phyloP scores from a whole-genome alignment of 371 early-diverging fungal genomes.

The Amoeboradix gromovi region DNA sequence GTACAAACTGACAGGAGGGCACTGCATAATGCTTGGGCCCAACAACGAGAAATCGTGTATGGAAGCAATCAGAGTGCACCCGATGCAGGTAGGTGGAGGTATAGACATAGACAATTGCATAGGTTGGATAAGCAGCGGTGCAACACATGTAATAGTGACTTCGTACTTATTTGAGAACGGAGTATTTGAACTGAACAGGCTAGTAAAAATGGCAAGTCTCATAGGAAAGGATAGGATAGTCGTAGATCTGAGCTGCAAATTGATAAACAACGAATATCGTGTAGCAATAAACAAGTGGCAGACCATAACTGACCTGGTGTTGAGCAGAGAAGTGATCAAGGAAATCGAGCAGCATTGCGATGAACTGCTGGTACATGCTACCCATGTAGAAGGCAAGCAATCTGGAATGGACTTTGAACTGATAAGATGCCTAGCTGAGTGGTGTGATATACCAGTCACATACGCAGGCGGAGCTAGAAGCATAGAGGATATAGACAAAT shows the following conservation, averaged over 20 bases:
- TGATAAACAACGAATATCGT: conserved; percentile 37
- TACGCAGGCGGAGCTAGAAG: conserved; percentile 79
- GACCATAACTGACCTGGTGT: conserved; percentile 55
- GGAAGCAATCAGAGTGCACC: conserved; percentile 55
- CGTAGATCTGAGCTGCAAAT: conserved; percentile 57
- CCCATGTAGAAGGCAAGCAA: conserved; percentile 86
- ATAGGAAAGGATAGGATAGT: conserved; percentile 46
- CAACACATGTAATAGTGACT: conserved; percentile 75
- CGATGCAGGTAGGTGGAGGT: conserved; percentile 83
- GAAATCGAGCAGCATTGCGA: conserved; percentile 15
- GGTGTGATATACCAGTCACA: conserved; percentile 18
- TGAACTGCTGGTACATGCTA: conserved; percentile 85
- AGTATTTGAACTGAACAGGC: conserved; percentile 30
- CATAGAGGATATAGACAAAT: conserved; percentile 44
- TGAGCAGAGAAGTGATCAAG: conserved; percentile 24
- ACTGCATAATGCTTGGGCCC: conserved; percentile 74
- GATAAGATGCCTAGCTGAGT: conserved; percentile 12
- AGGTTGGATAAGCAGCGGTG: conserved; percentile 54
- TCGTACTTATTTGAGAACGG: conserved; percentile 62
- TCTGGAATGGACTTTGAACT: conserved; percentile 65
- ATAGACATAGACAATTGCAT: conserved; percentile 54
- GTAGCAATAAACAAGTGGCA: conserved; percentile 94
- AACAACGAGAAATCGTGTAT: conserved; percentile 51
- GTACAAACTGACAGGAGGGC: conserved; percentile 43
- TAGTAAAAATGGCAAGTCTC: conserved; percentile 20